Conservation (phyloP, 2,329 filamentous ascomycete genomes). For the Fusarium sp. region DNA sequence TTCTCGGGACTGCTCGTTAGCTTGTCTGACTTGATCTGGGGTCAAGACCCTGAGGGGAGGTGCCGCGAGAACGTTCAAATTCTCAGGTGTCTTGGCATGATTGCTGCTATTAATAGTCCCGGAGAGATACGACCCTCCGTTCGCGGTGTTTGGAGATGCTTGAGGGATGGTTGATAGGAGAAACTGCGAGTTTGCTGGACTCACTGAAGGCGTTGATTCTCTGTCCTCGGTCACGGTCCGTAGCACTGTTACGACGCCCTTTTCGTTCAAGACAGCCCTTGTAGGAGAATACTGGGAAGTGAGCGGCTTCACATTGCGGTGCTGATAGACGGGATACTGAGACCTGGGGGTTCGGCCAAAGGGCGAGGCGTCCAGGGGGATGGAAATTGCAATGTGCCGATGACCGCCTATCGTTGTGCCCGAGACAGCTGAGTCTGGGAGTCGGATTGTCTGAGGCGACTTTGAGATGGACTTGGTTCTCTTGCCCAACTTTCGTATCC, state of each 20-base stretch:
- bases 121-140: slow-evolving; percentile 4
- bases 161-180: slow-evolving; percentile 13
- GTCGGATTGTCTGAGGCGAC: slow-evolving; percentile 47
- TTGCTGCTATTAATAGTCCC: slow-evolving; percentile 24
- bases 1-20: slow-evolving; percentile 32
- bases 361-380: slow-evolving; percentile 61
- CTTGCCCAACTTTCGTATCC: slow-evolving; percentile 53
- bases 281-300: slow-evolving; percentile 38
- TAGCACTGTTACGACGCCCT: slow-evolving; percentile 51
- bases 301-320: slow-evolving; percentile 22
- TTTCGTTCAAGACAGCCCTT: slow-evolving; percentile 47
- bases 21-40: slow-evolving; percentile 36
- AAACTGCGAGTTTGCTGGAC: slow-evolving; percentile 18
- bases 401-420: slow-evolving; percentile 62
- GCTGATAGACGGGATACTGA: slow-evolving; percentile 48
- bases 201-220: slow-evolving; percentile 32
- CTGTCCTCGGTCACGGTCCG: slow-evolving; percentile 44
- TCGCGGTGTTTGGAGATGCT: slow-evolving; percentile 5
- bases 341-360: slow-evolving; percentile 48
- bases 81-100: slow-evolving; percentile 29
- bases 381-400: slow-evolving; percentile 69
- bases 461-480: slow-evolving; percentile 50
- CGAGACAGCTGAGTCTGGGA: slow-evolving; percentile 66
- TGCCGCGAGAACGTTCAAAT: slow-evolving; percentile 38
- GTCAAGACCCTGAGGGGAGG: slow-evolving; percentile 34